Percentiles rank a stretch among this genome's conserved stretches.
These are phyloP conservation scores for Casaregolazyma lundiana DNA, from an alignment of 1,139 yeast genomes.

Conservation along the genomic window DNA sequence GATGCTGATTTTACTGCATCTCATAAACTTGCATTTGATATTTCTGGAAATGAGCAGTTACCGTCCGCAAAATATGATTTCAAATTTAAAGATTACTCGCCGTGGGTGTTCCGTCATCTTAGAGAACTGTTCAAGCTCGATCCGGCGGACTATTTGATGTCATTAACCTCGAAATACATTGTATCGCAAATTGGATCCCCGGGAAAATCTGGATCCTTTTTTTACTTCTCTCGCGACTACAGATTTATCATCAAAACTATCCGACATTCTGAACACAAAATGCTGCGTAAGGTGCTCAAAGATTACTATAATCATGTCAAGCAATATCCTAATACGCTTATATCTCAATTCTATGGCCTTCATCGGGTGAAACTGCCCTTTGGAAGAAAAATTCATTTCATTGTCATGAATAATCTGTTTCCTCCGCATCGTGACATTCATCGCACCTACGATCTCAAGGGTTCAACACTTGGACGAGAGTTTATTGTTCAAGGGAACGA, in stretches of 20 bases:
- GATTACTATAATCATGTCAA: conserved; percentile 80
- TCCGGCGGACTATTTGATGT: conserved; percentile 91
- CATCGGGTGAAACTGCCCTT: conserved; percentile 91
- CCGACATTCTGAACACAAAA: conserved; percentile 88
- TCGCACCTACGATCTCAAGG: conserved; percentile 84
- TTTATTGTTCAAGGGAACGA: conserved; percentile 28
- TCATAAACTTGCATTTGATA: conserved; percentile 79
- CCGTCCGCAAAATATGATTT: conserved; percentile 94
- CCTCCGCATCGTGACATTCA: conserved; percentile 93
- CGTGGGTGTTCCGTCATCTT: conserved; percentile 87
- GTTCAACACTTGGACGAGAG: conserved; percentile 80
- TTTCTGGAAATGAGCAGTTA: conserved; percentile 82
- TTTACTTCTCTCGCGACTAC: conserved; percentile 90
- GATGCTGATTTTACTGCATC: conserved; percentile 66
- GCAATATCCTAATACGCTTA: conserved; percentile 77
- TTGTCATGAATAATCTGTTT: conserved; percentile 95
- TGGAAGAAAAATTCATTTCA: conserved; percentile 80
- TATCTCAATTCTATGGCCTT: conserved; percentile 92
- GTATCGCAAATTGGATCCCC: conserved; percentile 92
- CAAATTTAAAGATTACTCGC: conserved; percentile 94
- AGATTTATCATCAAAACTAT: conserved; percentile 93
- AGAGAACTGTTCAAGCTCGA: conserved; percentile 78
- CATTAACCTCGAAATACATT: conserved; percentile 88
- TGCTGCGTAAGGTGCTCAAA: conserved; percentile 65
- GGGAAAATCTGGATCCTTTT: conserved; percentile 95